Evolutionary conservation across 139 green algal genomes (phyloP), one percentile per base, ranked within the genome.

Genomic region (Chlorella sp.): DNA sequence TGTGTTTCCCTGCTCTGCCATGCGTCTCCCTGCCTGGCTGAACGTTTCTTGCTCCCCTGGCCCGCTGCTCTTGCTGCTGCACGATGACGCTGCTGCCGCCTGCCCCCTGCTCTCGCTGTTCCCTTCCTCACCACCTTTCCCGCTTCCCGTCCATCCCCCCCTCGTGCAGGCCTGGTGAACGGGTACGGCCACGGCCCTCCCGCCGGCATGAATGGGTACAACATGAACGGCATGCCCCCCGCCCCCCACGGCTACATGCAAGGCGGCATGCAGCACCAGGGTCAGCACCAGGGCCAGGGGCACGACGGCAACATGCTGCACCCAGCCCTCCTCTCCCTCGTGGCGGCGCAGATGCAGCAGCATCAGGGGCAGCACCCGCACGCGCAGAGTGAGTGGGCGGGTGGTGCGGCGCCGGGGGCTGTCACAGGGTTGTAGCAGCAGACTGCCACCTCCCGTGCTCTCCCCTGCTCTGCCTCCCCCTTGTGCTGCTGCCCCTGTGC

Each of bases 241-340:
- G 40, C 16, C 77, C 42, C 34, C 37, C 76, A 68, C 53, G 57
- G 76, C 87, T 42, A 48, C 87, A 57, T 40, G 79, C 36, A 71
- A 32, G 64, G 64, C 64, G 48, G 48, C 22, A 71, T 71, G 64
- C 64, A 26, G 64, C 64, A 68, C 60, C 60, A 18, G 60, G n/a
- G n/a, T n/a, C n/a, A n/a, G n/a, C n/a, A n/a, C n/a, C n/a, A 37
- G 78, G 87, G 76, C 39, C 77, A 60, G n/a, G n/a, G 87, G 88
- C 81, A 24, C 32, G 5, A 34, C 86, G 48, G 48, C 19, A 60
- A n/a, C 69, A 77, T 78, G 64, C 88, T 91, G n/a, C 71, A 91
- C 89, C 89, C 89, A 40, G 89, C 89, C 4, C 66, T 91, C 42
- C 85, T 91, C 36, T 86, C 7, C 71, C 71, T 91, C 61, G 89